Conservation (phyloP, 306 rosid genomes). For the Fagus crenata region DNA sequence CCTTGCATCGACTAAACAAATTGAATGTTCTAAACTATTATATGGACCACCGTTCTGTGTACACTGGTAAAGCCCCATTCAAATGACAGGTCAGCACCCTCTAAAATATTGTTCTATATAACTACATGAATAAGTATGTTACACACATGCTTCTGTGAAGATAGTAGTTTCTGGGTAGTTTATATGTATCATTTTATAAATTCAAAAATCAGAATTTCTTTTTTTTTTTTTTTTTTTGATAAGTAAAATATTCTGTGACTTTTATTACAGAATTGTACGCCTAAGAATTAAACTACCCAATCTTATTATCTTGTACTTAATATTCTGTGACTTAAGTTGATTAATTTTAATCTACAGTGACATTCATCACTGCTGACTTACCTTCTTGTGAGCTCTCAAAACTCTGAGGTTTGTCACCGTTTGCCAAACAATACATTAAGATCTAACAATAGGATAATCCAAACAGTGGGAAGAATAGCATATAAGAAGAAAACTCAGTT, state of each 20-base stretch:
- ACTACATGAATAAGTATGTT: background rate
- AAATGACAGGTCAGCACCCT: background rate
- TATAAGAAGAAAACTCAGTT: background rate
- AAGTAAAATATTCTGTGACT: no score
- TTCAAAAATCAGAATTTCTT: background rate
- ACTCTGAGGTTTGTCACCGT: background rate
- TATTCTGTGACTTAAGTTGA: no score
- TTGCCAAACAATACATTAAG: constrained; percentile 9
- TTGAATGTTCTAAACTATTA: background rate
- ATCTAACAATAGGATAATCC: background rate
- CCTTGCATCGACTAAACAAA: background rate
- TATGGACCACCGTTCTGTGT: background rate
- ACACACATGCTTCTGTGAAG: background rate
- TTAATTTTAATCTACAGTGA: no score
- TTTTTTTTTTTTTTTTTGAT: no score
- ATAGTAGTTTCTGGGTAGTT: background rate
- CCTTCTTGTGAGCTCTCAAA: background rate
- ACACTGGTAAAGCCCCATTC: background rate
- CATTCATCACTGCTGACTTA: background rate
- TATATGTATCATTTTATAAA: background rate
- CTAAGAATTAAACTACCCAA: background rate
- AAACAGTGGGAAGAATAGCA: background rate
- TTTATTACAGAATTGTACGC: no score
- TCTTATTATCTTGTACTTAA: background rate
- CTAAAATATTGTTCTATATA: background rate